Base-by-base conservation (phyloP, 2,329 filamentous ascomycete genomes). In the Ceratocystis variospora region DNA sequence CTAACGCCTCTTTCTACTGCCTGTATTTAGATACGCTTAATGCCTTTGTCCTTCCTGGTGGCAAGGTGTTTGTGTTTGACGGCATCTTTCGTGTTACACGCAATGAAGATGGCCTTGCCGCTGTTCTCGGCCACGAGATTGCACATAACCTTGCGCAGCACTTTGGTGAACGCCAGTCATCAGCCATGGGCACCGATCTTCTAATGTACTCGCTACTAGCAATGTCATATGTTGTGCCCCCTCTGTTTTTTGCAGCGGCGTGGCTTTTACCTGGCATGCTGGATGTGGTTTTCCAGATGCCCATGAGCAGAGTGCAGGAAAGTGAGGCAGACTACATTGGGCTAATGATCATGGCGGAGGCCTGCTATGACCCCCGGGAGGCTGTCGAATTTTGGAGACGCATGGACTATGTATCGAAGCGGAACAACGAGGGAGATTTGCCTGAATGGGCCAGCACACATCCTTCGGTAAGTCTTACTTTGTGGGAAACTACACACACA, bases 261-360 rank as follows among this genome's bases (percentile, higher is more conserved):
- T 79, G 74, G 12, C 73, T 79, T 4, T 70, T 81, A 22, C 77
- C 79, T 1, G 75, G 81, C 1, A 65, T 86, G 25, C 75, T 88
- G 33, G 80, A 88, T 63, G 73, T 88, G 17, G 80, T 86, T n/a
- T 84, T 90, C 72, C 79, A 79, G 62, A 77, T 82, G 68, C 89
- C 88, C 0, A 88, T 88, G 73, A 84, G 83, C 61, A 79, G 89
- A 62, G 81, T 80, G 72, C 88, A 91, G 76, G 89, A 88, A 78
- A 83, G 80, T 62, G 88, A 93, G 76, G 89, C 89, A 0, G 89
- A 93, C 72, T 89, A 88, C 71, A 90, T 92, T 61, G 89, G 89
- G 0, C 75, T 92, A 44, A 84, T 92, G 81, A 88, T 92, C 81
- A 92, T 92, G 87, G 84, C 88, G 0, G 83, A 89, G 75, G 87